Base-by-base conservation (phyloP, 805 yeast species). In the Pichia ethanolica region DNA sequence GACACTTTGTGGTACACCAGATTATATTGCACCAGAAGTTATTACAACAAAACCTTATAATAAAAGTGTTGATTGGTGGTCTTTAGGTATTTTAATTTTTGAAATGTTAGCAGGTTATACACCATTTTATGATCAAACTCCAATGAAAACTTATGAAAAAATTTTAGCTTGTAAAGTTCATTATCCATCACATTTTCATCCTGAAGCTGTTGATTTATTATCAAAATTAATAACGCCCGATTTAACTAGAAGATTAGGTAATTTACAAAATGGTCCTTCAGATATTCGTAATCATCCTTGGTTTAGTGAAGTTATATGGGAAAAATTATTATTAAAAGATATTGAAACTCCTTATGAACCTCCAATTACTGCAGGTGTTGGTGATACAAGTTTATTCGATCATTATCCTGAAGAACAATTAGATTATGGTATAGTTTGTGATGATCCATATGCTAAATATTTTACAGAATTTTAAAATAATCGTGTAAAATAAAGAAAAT, bases 381-480 rank as follows among this genome's bases (percentile, higher is more conserved):
- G 83, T 44, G 83, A 79, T 57, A 73, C 81, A 7, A 75, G 81
- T 5, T 72, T 75, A 50, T 83, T 81, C 53, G 90, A 84, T 61
- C 74, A 81, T 53, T 84, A 84, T 58, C 88, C 89, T 0, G 90
- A 84, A 63, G 95, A 89, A 58, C 82, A 82, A 48, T 72, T 82
- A 51, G 93, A 91, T 59, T 91, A 91, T 63, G 97, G 97, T 39
- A 72, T 75, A 33, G 65, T 68, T n/a, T 86, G 86, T 11, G 78
- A 74, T 12, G 70, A 66, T 52, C 68, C 67, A 20, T 66, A 65
- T 45, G 56, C 58, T 8, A 59, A 64, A 40, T 64, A 61, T 43
- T 66, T 66, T 49, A 55, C 46, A 7, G 68, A 65, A 42, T 66
- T 66, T 46, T 66, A n/a, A n/a, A n/a, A n/a, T n/a, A n/a, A n/a